Base-by-base conservation (phyloP, 2,329 filamentous ascomycete species). In the Aspergillus brunneoviolaceus region DNA sequence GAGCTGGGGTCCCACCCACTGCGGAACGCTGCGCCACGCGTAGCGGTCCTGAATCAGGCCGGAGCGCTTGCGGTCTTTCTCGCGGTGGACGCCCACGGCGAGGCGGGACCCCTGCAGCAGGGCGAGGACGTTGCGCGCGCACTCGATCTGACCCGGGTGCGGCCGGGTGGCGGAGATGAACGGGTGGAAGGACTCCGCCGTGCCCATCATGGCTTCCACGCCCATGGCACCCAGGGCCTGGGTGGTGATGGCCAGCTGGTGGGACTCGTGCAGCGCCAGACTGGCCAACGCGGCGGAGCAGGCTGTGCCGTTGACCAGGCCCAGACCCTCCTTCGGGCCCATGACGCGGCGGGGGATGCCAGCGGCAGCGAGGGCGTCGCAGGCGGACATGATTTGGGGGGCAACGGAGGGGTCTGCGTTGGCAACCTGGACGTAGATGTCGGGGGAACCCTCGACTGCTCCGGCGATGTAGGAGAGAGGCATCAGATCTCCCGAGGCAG, bases 1-100 rank as follows among this genome's bases (percentile, higher is more conserved):
- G 0, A 90, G 74, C 42, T 84, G 79, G 0, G 88, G 88, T 0
- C 86, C 86, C 29, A 90, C 79, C 87, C 88, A 90, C 72, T 90
- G 88, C 0, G 85, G 79, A 0, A 85, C 81, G 0, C 84, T 89
- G 9, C 88, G 81, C 4, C 87, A 76, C 0, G 86, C 79, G 66
- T 90, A 90, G 2, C 87, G 81, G 69, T 90, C 87, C 68, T 89
- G 85, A 55, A 77, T 79, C 5, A 86, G 74, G 4, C 55, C 77
- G 70, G 47, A 69, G 2, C 21, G 21, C 11, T 27, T 31, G 35
- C 35, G 35, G 74, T 5, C 50, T 76, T 67, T 39, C 49, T 39
- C 31, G 35, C 39, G 42, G 49, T 23, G 6, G 12, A 49, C 31
- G 12, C 14, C 29, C 21, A 7, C 33, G 3, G 79, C 77, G 5